Evolutionary conservation across 2,329 filamentous ascomycete genomes (phyloP).

Genomic region (Hysterium pulicare): DNA sequence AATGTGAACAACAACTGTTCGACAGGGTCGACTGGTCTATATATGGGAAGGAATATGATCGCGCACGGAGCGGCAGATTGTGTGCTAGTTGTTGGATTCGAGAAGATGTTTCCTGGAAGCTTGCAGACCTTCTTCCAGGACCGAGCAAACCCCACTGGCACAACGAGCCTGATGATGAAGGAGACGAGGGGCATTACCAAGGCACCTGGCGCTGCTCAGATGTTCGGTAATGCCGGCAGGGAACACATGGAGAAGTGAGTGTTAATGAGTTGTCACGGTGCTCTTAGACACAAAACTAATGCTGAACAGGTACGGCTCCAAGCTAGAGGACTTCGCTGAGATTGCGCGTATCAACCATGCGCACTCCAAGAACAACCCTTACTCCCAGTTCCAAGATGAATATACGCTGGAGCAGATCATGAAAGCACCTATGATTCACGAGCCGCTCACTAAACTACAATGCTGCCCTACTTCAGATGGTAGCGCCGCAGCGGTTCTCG

Average conservation of each 20-base stretch:
- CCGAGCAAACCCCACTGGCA: slow-evolving; percentile 73
- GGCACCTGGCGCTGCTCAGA: slow-evolving; percentile 81
- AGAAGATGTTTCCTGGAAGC: slow-evolving; percentile 96
- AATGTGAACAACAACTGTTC: slow-evolving; percentile 99
- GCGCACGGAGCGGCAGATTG: slow-evolving; percentile 79
- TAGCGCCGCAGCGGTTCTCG: slow-evolving; percentile 80
- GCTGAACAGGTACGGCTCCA: slow-evolving; percentile 69
- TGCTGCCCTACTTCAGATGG: slow-evolving; percentile 97
- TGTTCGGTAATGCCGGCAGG: slow-evolving; percentile 90
- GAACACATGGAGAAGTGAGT: slow-evolving; percentile 91
- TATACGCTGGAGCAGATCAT: slow-evolving; percentile 84
- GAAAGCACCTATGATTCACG: slow-evolving; percentile 72
- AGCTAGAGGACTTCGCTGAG: slow-evolving; percentile 83
- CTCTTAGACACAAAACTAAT: slow-evolving; percentile 12
- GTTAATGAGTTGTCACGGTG: not conserved
- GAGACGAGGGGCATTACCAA: slow-evolving; percentile 77
- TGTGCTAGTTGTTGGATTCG: slow-evolving; percentile 88
- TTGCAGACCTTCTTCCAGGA: slow-evolving; percentile 83
- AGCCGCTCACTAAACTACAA: slow-evolving; percentile 93
- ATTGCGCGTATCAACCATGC: slow-evolving; percentile 91
- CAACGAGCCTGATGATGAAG: slow-evolving; percentile 73
- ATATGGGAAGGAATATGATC: slow-evolving; percentile 78
- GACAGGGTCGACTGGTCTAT: slow-evolving; percentile 87
- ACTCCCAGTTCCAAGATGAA: slow-evolving; percentile 94
- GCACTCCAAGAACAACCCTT: slow-evolving; percentile 88